Percentiles rank a stretch among this genome's conserved stretches.
Evolutionary conservation across 768 basidiomycete genomes (phyloP).

Genomic region (Podaxis sp.): DNA sequence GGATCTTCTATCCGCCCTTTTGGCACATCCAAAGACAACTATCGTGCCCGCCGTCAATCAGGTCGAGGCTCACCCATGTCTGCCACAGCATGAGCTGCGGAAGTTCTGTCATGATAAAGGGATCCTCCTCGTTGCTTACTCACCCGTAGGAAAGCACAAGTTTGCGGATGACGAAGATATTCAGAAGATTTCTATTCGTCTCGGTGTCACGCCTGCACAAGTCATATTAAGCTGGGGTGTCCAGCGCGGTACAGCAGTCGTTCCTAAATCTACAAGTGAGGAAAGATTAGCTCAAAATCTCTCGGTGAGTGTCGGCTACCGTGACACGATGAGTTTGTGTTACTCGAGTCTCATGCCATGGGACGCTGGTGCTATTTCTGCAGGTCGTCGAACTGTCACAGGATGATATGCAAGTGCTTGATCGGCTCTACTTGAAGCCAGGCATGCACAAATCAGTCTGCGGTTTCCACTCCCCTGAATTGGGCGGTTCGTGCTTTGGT

Average conservation of each 20-base stretch:
- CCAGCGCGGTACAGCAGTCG: slow-evolving; percentile 49
- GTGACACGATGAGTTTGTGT: neutral
- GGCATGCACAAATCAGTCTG: slow-evolving; percentile 39
- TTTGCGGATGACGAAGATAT: slow-evolving; percentile 10
- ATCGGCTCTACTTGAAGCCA: slow-evolving; percentile 36
- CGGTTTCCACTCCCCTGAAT: slow-evolving; percentile 29
- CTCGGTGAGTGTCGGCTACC: slow-evolving; percentile 23
- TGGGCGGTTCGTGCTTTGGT: slow-evolving; percentile 32
- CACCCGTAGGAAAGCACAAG: slow-evolving; percentile 37
- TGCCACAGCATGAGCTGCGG: slow-evolving; percentile 42
- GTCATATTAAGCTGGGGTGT: slow-evolving; percentile 59
- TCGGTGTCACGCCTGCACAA: slow-evolving; percentile 32
- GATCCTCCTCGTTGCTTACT: slow-evolving; percentile 49
- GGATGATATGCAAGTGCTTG: slow-evolving; percentile 38
- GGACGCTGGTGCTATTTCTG: slow-evolving; percentile 10
- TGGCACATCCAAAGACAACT: slow-evolving; percentile 10
- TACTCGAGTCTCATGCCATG: slow-evolving; percentile 12
- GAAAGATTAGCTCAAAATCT: slow-evolving; percentile 46
- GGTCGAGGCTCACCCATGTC: slow-evolving; percentile 46
- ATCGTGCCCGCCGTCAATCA: slow-evolving; percentile 28
- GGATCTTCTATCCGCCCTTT: slow-evolving; percentile 1
- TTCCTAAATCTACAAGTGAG: slow-evolving; percentile 50
- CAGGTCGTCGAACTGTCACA: slow-evolving; percentile 32
- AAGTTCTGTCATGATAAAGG: slow-evolving; percentile 40
- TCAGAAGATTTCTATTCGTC: neutral